Evolutionary conservation across 208 protist species (phyloP), one percentile per base, ranked within the genome.

Genomic region (Trichomonas tenax): DNA sequence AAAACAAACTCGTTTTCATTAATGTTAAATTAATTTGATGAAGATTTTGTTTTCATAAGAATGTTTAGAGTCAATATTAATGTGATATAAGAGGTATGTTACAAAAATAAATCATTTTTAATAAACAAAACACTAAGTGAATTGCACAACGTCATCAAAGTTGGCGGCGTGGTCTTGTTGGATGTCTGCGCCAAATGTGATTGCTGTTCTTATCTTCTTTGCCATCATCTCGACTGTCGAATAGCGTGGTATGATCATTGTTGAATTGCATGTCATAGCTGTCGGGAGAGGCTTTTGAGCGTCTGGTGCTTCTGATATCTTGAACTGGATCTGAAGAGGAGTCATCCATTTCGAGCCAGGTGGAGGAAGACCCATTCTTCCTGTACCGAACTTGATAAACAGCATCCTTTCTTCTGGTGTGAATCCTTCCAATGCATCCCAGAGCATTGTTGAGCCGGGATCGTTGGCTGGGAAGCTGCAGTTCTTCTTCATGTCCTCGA

Each of bases 201-300:
- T 93, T 17, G 86, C 86, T 26, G 86, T 93, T 51, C 86, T 93
- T 34, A 93, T 51, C n/a, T 93, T 93, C 44, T 93, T 93, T n/a
- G 40, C 86, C 86, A 93, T 93, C 86, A 41, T 48, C 38, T 93
- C 86, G 17, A 26, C 36, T 34, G 86, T 36, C 10, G 11, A 17
- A 51, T 93, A 93, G 48, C 44, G 26, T 40, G 86, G 86, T 0
- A 93, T 93, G 15, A 38, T 93, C 11, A 93, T 51, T 51, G 21
- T 93, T 44, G 17, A 41, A 38, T 51, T 93, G n/a, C 86, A 93
- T 26, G 86, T 93, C 17, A 38, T 44, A 36, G 86, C 40, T 34
- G 86, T 93, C 38, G 86, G 86, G 14, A 93, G 31, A 34, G 86
- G 86, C 31, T 51, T 93, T 15, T 40, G 26, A 0, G 40, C 17